Base-by-base conservation (phyloP, 768 basidiomycete species). In the Phanerochaete sordida region DNA sequence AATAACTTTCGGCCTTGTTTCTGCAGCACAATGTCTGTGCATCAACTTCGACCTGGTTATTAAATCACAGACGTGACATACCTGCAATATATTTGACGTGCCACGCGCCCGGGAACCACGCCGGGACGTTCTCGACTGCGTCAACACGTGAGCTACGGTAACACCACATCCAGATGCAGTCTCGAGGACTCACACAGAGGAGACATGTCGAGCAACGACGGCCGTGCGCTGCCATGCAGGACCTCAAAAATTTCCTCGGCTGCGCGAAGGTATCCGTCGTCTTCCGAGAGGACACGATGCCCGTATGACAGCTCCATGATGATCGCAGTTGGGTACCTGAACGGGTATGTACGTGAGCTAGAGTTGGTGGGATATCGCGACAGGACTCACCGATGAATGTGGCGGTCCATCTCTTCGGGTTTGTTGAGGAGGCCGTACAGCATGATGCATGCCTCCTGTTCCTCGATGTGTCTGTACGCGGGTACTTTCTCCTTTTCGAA, bases 301-400 rank as follows among this genome's bases (percentile, higher is more conserved):
- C 73, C 74, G 45, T 75, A 75, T 6, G 71, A 63, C 24, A 72
- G 66, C 15, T 72, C 69, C 62, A 74, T 62, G 53, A 74, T 69
- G 8, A 64, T 62, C 11, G 68, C 71, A 9, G 69, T 66, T 13
- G 69, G 59, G 57, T 68, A 72, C 12, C 39, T 48, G 28, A 12
- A 19, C n/a, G 7, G 33, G 7, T 11, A 12, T 43, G 39, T 9
- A 4, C 4, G 39, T 43, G 39, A 43, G 39, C 50, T 13, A n/a
- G 23, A 11, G n/a, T 16, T 1, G 19, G 21, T n/a, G 46, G 1
- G 24, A 1, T 16, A 33, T 4, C 11, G n/a, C 19, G 5, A 19
- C 8, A 43, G 19, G 7, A 56, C 56, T 13, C 24, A 62, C 61
- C 49, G 48, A 19, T 53, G 56, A 1, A 53, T 16, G 35, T 51